A percentile compares a stretch with the other conserved stretches of the same genome.
phyloP scores from a whole-genome alignment of 495 filamentous ascomycete genomes.

The Penicillium mononematosum region DNA sequence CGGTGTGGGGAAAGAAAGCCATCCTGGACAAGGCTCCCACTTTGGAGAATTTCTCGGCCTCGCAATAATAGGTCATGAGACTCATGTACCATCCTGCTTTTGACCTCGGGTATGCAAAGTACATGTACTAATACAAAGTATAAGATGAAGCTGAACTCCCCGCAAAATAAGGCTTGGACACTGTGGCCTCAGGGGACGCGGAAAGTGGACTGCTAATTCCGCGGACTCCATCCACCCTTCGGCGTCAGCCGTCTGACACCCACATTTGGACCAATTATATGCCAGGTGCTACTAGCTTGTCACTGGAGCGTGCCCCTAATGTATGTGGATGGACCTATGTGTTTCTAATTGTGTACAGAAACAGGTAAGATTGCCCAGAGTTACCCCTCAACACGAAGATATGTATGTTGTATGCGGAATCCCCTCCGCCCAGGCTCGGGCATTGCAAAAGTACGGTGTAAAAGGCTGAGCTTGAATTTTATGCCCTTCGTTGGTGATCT shows the following conservation, averaged over 20 bases:
- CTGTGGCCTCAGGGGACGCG: neutral
- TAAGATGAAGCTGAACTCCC: too few relatives aligned
- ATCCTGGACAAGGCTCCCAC: conserved; percentile 26
- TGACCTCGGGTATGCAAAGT: neutral
- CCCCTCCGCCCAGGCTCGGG: neutral
- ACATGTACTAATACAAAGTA: too few relatives aligned
- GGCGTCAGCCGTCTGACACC: neutral
- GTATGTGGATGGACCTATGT: neutral
- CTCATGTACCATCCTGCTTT: neutral
- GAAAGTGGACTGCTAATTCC: conserved; percentile 3
- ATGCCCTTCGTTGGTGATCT: neutral
- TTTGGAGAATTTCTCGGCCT: conserved; percentile 35
- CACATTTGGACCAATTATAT: neutral
- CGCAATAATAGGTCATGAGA: conserved; percentile 21
- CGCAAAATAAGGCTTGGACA: neutral
- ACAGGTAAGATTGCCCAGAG: neutral
- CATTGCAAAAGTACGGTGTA: neutral
- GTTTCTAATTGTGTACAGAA: neutral
- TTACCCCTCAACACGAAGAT: neutral
- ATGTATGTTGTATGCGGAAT: conserved; percentile 4
- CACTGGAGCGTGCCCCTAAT: neutral
- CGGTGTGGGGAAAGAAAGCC: conserved; percentile 53
- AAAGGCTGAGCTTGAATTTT: neutral
- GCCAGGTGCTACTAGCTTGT: neutral
- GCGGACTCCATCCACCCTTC: neutral